Percentiles rank a stretch among this genome's conserved stretches.
Evolutionary conservation across 805 yeast genomes (phyloP).

Genomic region (Kodamaea leandrae): DNA sequence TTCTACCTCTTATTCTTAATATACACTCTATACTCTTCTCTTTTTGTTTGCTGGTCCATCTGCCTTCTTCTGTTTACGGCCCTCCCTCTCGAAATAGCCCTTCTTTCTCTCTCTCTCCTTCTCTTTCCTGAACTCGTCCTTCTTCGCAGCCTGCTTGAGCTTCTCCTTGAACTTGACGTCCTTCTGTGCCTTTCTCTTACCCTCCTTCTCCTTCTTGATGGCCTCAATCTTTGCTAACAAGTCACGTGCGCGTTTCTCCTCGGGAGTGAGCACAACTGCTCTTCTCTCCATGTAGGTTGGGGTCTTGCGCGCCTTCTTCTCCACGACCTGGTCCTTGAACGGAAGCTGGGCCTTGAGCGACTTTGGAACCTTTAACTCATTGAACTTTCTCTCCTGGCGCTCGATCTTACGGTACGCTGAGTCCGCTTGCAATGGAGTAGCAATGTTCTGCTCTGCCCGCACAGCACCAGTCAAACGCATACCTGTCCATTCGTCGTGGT

Average conservation of each 20-base stretch:
- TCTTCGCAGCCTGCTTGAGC: conserved; percentile 71
- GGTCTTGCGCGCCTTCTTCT: conserved; percentile 84
- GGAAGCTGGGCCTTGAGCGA: conserved; percentile 76
- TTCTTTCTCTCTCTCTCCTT: conserved; percentile 83
- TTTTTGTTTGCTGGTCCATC: not conserved
- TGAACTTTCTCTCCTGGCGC: conserved; percentile 80
- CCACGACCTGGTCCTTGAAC: conserved; percentile 84
- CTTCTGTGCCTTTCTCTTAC: conserved; percentile 70
- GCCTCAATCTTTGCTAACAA: conserved; percentile 86
- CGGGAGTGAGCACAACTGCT: conserved; percentile 90
- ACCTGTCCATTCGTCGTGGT: conserved; percentile 91
- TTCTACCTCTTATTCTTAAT: not conserved
- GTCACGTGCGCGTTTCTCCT: conserved; percentile 89
- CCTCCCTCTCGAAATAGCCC: conserved; percentile 74
- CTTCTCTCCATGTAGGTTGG: conserved; percentile 80
- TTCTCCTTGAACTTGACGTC: conserved; percentile 71
- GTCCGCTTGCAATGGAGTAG: conserved; percentile 56
- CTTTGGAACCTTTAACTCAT: conserved; percentile 83
- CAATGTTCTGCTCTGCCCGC: conserved; percentile 68
- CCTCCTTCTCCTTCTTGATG: conserved; percentile 79
- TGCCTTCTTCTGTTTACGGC: conserved; percentile 50
- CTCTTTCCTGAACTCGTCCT: conserved; percentile 65
- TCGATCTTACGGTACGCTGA: conserved; percentile 68
- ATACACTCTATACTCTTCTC: not conserved
- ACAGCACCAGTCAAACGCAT: conserved; percentile 95